Conservation (phyloP, 1,284 basidiomycete genomes). For the Fomes fomentarius region DNA sequence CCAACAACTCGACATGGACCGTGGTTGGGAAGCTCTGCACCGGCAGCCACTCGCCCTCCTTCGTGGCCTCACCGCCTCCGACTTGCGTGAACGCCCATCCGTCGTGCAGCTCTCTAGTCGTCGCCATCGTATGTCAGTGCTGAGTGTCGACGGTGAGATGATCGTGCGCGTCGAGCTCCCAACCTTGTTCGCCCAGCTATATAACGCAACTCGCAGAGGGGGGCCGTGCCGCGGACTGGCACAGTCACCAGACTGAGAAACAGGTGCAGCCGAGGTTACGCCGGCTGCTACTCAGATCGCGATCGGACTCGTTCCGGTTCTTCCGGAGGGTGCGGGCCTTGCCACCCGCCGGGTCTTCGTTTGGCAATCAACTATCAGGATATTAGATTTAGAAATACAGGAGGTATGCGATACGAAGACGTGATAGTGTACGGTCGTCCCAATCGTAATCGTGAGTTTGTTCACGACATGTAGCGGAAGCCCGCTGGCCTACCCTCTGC, state of each 20-base stretch:
- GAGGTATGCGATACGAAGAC: background rate
- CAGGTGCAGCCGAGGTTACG: background rate
- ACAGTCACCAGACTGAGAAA: constrained; percentile 11
- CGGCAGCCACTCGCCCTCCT: constrained; percentile 67
- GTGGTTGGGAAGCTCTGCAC: constrained; percentile 75
- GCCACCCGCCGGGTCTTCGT: background rate
- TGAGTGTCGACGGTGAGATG: background rate
- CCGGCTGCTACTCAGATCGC: constrained; percentile 2
- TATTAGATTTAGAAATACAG: background rate
- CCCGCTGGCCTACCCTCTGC: constrained; percentile 44
- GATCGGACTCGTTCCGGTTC: constrained; percentile 12
- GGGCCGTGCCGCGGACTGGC: background rate
- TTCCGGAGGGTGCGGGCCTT: constrained; percentile 2
- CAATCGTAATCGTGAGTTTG: too few species aligned
- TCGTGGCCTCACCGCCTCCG: constrained; percentile 60
- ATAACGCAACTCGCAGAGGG: background rate
- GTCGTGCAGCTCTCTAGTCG: constrained; percentile 31
- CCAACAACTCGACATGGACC: constrained; percentile 84
- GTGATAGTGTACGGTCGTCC: background rate
- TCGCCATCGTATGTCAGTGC: constrained; percentile 11
- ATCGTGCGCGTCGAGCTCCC: background rate
- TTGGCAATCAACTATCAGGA: background rate
- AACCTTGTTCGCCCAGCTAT: background rate
- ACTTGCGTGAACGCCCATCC: constrained; percentile 74
- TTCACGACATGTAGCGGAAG: constrained; percentile 45